A percentile compares a stretch with the other conserved stretches of the same genome.
phyloP scores from a whole-genome alignment of 1,284 basidiomycete genomes.

The Tremellales sp. region DNA sequence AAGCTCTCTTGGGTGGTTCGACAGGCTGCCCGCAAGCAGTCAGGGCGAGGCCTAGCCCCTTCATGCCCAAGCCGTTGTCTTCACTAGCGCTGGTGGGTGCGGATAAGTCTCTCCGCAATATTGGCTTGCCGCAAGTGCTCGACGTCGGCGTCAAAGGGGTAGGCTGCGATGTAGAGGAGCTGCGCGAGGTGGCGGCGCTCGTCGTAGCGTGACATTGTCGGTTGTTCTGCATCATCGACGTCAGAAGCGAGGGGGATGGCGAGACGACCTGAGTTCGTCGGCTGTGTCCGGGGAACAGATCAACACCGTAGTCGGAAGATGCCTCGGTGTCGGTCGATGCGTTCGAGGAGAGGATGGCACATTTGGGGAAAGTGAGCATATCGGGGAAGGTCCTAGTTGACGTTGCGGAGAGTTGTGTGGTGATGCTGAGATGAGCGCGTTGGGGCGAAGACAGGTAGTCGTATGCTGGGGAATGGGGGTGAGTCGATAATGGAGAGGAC shows the following conservation, averaged over 20 bases:
- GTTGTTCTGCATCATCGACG: neutral
- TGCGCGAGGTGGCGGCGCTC: neutral
- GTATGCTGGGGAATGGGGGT: neutral
- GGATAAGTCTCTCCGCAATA: neutral
- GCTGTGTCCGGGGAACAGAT: neutral
- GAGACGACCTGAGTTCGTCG: neutral
- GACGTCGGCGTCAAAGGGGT: neutral
- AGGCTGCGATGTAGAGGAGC: neutral
- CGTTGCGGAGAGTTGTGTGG: neutral
- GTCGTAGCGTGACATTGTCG: too few relatives aligned
- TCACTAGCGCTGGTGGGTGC: neutral
- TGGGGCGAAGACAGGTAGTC: neutral
- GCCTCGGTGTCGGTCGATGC: neutral
- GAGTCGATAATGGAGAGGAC: neutral
- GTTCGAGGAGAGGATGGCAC: neutral
- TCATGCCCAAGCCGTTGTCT: neutral
- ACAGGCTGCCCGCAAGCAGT: neutral
- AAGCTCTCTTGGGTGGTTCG: neutral
- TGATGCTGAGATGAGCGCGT: neutral
- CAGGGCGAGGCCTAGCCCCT: neutral
- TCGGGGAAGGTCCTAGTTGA: neutral
- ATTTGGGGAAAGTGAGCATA: neutral
- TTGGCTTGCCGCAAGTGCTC: neutral
- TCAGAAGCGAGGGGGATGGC: neutral
- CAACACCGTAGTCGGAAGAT: neutral